Conservation (phyloP, 345 rosid species). For the Linum lewisii region DNA sequence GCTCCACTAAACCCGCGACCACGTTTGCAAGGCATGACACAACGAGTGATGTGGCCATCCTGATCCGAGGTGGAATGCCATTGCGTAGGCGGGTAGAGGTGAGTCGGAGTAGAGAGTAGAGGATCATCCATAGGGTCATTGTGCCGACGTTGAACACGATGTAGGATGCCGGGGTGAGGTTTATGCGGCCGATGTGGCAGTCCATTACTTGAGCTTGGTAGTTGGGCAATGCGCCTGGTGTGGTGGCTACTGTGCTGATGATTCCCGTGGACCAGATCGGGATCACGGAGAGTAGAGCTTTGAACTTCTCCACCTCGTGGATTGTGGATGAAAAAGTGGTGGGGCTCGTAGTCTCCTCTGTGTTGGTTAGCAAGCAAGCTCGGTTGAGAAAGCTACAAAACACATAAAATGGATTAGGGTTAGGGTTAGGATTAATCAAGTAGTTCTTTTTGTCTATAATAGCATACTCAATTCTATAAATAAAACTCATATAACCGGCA, state of each 20-base stretch:
- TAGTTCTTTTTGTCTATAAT: too few relatives aligned
- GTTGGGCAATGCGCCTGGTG: neutral
- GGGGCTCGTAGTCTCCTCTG: neutral
- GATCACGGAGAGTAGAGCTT: neutral
- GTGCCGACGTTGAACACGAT: neutral
- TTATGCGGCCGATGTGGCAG: neutral
- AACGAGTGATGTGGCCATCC: neutral
- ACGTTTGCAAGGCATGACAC: neutral
- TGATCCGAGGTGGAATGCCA: neutral
- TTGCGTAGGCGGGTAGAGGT: neutral
- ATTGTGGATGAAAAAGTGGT: too few relatives aligned
- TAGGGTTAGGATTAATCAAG: too few relatives aligned
- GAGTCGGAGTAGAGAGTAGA: neutral
- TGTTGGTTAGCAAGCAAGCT: too few relatives aligned
- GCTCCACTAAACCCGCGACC: neutral
- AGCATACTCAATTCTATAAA: too few relatives aligned
- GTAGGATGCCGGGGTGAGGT: neutral
- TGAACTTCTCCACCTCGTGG: neutral
- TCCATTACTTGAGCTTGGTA: neutral
- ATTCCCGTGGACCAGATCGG: neutral
- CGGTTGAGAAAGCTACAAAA: too few relatives aligned
- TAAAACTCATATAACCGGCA: too few relatives aligned
- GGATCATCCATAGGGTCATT: neutral
- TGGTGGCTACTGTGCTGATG: neutral
- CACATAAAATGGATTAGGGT: too few relatives aligned